Conservation (phyloP, 2,329 filamentous ascomycete species). For the Colletotrichum tropicicola region DNA sequence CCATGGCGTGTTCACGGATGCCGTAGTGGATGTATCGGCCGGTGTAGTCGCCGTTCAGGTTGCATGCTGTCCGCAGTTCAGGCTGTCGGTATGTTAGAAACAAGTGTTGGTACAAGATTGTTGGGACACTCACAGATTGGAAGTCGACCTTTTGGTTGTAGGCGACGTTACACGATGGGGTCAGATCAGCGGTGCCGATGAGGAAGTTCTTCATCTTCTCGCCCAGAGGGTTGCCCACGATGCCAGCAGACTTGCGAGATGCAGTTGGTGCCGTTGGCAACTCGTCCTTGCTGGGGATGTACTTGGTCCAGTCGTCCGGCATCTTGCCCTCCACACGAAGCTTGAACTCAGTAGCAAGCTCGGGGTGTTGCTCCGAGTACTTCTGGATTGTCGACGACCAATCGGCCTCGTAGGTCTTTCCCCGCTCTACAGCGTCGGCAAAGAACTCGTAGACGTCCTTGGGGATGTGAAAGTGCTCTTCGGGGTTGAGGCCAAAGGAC, state of each 20-base stretch:
- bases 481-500: conserved; percentile 40
- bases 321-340: conserved; percentile 56
- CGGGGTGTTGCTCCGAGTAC: conserved; percentile 55
- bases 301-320: conserved; percentile 54
- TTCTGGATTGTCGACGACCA: conserved; percentile 52
- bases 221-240: conserved; percentile 60
- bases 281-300: conserved; percentile 52
- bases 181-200: conserved; percentile 62
- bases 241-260: conserved; percentile 57
- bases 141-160: conserved; percentile 61
- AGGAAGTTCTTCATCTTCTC: conserved; percentile 55
- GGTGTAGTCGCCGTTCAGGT: conserved; percentile 61
- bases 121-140: conserved; percentile 45
- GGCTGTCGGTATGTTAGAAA: conserved; percentile 42
- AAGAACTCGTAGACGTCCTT: conserved; percentile 61
- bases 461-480: conserved; percentile 44
- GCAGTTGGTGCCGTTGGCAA: conserved; percentile 57
- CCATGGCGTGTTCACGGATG: conserved; percentile 70
- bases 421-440: conserved; percentile 50
- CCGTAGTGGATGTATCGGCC: conserved; percentile 69
- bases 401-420: conserved; percentile 52
- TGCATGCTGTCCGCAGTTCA: conserved; percentile 48
- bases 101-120: neutral
- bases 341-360: conserved; percentile 57
- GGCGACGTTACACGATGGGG: conserved; percentile 62